A percentile compares a stretch with the other conserved stretches of the same genome.
Conservation (phyloP, 2,329 filamentous ascomycete genomes). For the Annulohypoxylon truncatum region DNA sequence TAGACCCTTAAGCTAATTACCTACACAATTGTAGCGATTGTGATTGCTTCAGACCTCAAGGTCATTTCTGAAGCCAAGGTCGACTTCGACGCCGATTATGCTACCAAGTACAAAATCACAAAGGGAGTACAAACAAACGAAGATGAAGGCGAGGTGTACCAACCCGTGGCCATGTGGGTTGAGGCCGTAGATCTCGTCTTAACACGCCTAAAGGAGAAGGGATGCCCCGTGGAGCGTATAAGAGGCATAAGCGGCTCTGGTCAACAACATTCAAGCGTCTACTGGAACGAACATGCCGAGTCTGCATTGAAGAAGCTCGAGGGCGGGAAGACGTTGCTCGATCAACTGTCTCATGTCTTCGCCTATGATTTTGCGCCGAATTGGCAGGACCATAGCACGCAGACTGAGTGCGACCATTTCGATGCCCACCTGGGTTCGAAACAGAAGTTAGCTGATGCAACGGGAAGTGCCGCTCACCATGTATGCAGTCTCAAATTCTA, state of each 20-base stretch:
- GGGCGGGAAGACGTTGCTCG: conserved; percentile 69
- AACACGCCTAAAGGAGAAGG: conserved; percentile 73
- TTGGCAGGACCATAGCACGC: conserved; percentile 98
- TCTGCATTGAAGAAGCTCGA: conserved; percentile 71
- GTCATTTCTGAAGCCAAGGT: conserved; percentile 88
- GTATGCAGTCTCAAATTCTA: conserved; percentile 61
- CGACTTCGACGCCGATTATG: conserved; percentile 90
- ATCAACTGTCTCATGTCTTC: conserved; percentile 79
- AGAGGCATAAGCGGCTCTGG: conserved; percentile 89
- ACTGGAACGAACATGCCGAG: conserved; percentile 82
- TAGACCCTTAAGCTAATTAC: conserved; percentile 17
- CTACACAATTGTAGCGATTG: conserved; percentile 69
- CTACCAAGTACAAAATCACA: conserved; percentile 77
- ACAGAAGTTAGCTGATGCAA: conserved; percentile 78
- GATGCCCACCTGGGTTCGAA: conserved; percentile 76
- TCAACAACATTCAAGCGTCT: conserved; percentile 98
- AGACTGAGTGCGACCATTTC: conserved; percentile 89
- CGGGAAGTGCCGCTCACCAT: conserved; percentile 95
- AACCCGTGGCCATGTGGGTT: conserved; percentile 93
- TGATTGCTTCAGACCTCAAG: conserved; percentile 84
- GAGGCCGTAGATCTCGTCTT: conserved; percentile 92
- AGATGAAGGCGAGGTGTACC: conserved; percentile 87
- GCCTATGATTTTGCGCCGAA: conserved; percentile 91
- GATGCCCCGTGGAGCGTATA: conserved; percentile 79
- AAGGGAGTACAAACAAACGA: conserved; percentile 91